Conservation (phyloP, 1,284 basidiomycete species). For the Irpex sp. region DNA sequence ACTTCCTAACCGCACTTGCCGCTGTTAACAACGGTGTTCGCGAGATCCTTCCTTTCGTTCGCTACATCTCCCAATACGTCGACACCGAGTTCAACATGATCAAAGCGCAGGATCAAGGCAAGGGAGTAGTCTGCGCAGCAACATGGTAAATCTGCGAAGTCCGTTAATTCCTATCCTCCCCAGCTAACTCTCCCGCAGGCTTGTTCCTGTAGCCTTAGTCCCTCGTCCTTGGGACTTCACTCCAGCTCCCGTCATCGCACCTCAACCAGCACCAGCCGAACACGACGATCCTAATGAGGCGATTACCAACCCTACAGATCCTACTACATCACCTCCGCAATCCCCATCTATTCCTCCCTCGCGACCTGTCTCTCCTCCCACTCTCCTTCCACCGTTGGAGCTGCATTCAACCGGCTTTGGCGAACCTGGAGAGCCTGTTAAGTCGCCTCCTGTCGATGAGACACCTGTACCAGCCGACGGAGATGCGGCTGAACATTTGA, state of each 20-base stretch:
- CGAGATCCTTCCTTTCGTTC: slow-evolving; percentile 75
- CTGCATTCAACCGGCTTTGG: slow-evolving; percentile 9
- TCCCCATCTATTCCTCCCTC: slow-evolving; percentile 1
- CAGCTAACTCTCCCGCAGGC: slow-evolving; percentile 36
- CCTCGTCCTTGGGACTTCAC: slow-evolving; percentile 77
- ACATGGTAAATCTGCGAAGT: slow-evolving; percentile 54
- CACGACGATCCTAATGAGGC: not conserved
- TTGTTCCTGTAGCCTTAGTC: slow-evolving; percentile 74
- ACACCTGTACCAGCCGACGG: slow-evolving; percentile 9
- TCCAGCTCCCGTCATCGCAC: slow-evolving; percentile 29
- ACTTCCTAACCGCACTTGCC: slow-evolving; percentile 68
- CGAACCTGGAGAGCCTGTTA: slow-evolving; percentile 2
- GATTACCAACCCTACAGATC: slow-evolving; percentile 8
- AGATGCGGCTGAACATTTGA: not conserved
- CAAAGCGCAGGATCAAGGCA: slow-evolving; percentile 57
- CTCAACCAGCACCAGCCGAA: slow-evolving; percentile 2
- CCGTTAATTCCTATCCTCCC: too few species aligned
- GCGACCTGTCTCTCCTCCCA: slow-evolving; percentile 6
- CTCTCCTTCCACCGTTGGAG: slow-evolving; percentile 13
- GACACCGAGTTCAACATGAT: slow-evolving; percentile 70
- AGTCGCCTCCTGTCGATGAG: slow-evolving; percentile 12
- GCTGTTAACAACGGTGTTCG: slow-evolving; percentile 66
- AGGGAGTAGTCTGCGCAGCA: slow-evolving; percentile 79
- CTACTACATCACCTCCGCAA: not conserved
- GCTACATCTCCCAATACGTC: slow-evolving; percentile 73